phyloP scores from a whole-genome alignment of 805 yeast species.

The Wickerhamiella siamensis region DNA sequence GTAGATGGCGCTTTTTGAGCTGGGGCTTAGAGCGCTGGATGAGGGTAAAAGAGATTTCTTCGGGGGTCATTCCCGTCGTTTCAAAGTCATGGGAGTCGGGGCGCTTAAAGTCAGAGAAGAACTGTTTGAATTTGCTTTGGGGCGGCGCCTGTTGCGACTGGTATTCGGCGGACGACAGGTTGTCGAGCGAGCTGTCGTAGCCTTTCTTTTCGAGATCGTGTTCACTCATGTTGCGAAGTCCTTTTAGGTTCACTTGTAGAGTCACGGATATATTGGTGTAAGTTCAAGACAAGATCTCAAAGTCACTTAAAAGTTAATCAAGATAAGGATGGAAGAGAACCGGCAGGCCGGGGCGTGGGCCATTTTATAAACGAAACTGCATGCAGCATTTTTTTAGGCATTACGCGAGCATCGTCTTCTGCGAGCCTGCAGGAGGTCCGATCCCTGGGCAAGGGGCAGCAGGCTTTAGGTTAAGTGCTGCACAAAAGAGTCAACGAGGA shows the following conservation, averaged over 20 bases:
- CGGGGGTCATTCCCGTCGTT: conserved; percentile 12
- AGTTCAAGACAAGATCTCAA: no score
- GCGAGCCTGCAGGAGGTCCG: neutral
- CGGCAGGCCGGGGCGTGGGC: neutral
- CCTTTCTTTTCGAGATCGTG: neutral
- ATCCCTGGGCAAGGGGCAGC: no score
- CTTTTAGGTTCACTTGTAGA: no score
- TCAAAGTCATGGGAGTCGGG: conserved; percentile 14
- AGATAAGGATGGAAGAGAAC: no score
- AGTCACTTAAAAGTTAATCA: no score
- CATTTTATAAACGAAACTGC: neutral
- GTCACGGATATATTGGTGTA: no score
- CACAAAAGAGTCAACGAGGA: no score
- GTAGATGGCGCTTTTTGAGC: conserved; percentile 34
- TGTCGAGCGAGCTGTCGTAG: neutral
- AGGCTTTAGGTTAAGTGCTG: no score
- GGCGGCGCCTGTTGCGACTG: neutral
- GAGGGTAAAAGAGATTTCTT: conserved; percentile 16
- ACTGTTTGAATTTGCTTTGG: neutral
- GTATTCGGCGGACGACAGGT: neutral
- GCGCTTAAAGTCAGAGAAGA: conserved; percentile 8
- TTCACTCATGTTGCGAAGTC: no score
- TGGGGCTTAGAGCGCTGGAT: conserved; percentile 30
- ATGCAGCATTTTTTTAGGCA: neutral
- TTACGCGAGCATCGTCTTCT: neutral